These are phyloP conservation scores for Hypoxylon sp. DNA, from an alignment of 2,329 filamentous ascomycete species.

Conservation along the genomic window DNA sequence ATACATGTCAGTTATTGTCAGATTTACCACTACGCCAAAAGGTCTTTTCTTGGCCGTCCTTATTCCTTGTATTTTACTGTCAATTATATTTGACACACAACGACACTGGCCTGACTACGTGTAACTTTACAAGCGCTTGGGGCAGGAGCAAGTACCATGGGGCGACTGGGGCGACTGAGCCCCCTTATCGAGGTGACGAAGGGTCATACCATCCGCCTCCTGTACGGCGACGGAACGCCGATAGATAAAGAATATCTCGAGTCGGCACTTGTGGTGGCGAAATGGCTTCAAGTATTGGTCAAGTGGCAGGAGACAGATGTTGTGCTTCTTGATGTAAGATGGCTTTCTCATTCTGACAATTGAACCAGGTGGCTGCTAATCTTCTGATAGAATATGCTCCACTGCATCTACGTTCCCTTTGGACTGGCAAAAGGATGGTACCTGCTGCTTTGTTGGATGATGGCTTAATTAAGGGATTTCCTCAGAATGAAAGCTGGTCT, in stretches of 20 bases:
- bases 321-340: slow-evolving; percentile 51
- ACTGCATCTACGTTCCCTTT: slow-evolving; percentile 52
- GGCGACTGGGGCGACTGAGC: slow-evolving; percentile 53
- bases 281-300: slow-evolving; percentile 47
- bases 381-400: slow-evolving; percentile 52
- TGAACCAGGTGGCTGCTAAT: neutral
- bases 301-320: slow-evolving; percentile 52
- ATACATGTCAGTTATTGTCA: no score
- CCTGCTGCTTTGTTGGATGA: slow-evolving; percentile 53
- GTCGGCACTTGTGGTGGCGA: slow-evolving; percentile 49
- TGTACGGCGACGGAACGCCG: slow-evolving; percentile 50
- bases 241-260: slow-evolving; percentile 52
- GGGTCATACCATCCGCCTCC: slow-evolving; percentile 54
- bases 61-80: no score
- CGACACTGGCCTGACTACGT: slow-evolving; percentile 47
- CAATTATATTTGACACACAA: slow-evolving; percentile 51
- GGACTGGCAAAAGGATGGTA: slow-evolving; percentile 51
- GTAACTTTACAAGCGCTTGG: slow-evolving; percentile 55
- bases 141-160: slow-evolving; percentile 53
- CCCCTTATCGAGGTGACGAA: slow-evolving; percentile 52
- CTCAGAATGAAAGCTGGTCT: neutral
- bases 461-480: slow-evolving; percentile 18
- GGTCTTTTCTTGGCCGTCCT: no score
- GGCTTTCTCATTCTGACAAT: neutral
- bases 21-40: no score